Conservation (phyloP, 495 filamentous ascomycete genomes). For the Trichoderma erinaceum region DNA sequence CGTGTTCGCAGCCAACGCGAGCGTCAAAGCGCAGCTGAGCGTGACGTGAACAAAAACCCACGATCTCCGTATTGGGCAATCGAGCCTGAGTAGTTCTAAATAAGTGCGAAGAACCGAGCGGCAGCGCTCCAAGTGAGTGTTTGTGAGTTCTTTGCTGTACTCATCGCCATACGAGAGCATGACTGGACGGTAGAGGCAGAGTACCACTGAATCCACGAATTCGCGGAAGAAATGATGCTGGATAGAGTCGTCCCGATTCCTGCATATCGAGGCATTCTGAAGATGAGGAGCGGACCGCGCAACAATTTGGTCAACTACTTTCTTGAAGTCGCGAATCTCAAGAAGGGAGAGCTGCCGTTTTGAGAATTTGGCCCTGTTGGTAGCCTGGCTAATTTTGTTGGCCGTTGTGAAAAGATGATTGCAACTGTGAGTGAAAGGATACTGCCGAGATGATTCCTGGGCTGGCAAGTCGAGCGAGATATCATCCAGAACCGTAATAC, state of each 20-base stretch:
- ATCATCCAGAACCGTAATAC: background rate
- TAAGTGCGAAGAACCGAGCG: background rate
- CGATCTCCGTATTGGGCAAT: background rate
- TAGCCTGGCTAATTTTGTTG: background rate
- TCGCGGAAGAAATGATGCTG: conserved; percentile 7
- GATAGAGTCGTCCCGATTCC: background rate
- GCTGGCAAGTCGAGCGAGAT: background rate
- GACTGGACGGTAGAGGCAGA: background rate
- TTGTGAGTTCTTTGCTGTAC: background rate
- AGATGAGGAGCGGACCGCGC: background rate
- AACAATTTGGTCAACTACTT: background rate
- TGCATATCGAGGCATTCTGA: background rate
- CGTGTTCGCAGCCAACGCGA: background rate
- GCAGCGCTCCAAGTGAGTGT: background rate
- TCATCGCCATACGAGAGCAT: background rate
- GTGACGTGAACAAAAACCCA: conserved; percentile 5
- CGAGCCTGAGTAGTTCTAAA: background rate
- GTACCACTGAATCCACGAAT: background rate
- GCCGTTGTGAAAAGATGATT: background rate
- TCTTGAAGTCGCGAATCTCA: background rate
- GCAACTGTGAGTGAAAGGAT: background rate
- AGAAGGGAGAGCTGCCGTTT: background rate
- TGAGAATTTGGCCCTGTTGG: background rate
- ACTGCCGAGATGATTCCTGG: background rate
- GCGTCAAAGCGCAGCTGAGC: background rate